Evolutionary conservation across 2,329 filamentous ascomycete species (phyloP).

Genomic region (Raffaelea albimanens): DNA sequence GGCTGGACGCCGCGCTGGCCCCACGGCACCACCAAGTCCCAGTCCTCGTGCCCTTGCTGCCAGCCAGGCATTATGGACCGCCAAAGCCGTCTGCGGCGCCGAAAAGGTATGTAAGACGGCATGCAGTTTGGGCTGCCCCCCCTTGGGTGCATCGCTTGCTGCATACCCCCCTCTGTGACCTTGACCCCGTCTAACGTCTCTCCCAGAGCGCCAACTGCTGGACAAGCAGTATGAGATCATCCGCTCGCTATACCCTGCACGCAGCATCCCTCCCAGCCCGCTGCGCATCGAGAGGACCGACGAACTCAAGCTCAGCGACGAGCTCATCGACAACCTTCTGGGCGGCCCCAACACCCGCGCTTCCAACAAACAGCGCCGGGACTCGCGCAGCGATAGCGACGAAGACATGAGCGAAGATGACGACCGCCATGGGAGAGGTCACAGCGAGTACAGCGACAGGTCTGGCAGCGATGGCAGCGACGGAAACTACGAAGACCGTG

Average conservation of each 20-base stretch:
- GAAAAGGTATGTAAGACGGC: not conserved
- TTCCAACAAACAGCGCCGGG: not conserved
- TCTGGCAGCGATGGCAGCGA: not conserved
- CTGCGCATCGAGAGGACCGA: not conserved
- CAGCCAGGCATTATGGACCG: constrained; percentile 3
- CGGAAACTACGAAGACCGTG: not conserved
- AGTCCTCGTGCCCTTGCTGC: constrained; percentile 1
- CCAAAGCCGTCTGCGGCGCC: not conserved
- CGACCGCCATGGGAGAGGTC: no score
- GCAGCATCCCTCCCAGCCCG: not conserved
- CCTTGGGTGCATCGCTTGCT: no score
- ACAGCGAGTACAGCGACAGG: not conserved
- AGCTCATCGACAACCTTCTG: not conserved
- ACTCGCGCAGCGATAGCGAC: not conserved
- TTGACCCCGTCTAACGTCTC: not conserved
- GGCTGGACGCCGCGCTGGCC: constrained; percentile 1
- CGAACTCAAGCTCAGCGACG: not conserved
- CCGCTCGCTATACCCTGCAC: not conserved
- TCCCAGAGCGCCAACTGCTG: not conserved
- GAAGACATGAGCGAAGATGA: not conserved
- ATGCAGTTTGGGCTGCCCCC: not conserved
- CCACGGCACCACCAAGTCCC: not conserved
- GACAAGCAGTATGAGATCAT: not conserved
- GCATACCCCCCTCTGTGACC: not conserved
- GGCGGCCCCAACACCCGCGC: no score